Evolutionary conservation across 495 filamentous ascomycete genomes (phyloP), one percentile per base, ranked within the genome.

Genomic region (Oidiodendron maius): DNA sequence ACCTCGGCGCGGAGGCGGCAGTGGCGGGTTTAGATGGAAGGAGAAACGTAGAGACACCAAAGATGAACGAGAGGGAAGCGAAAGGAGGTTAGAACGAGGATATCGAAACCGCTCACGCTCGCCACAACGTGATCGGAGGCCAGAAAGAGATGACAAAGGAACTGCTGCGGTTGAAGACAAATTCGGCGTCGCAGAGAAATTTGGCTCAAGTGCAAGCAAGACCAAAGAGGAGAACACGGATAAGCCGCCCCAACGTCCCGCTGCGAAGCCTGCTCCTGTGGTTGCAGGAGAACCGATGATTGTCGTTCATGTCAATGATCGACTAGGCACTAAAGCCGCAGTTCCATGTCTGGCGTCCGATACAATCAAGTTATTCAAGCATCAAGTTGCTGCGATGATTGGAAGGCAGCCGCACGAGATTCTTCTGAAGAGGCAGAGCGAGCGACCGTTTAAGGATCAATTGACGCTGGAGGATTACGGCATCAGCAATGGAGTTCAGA

Each of bases 351-450:
- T 95, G 38, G 79, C 85, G 2, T 83, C 77, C 15, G 90, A 96
- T 65, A 79, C 78, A 21, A 83, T 95, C 50, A 83, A 80, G 51
- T 71, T 89, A 43, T 93, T 96, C 74, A 96, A 96, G 65, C 82
- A 86, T 35, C 81, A 88, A 71, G 89, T 96, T 17, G 89, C 90
- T 3, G 86, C 86, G 44, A 75, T 80, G 30, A 90, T 96, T 51
- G 90, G 90, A 2, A 80, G 90, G 23, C 81, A 90, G 57, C 84
- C 89, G 38, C 86, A 93, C 58, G 88, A 95, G 68, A 95, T 96
- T 48, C 69, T 95, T 61, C 65, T 96, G 48, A 95, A 94, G 75
- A 72, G 90, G 56, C 90, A 96, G 67, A 87, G 89, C 8, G 87
- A 95, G 69, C 63, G 89, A 51, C 90, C 90, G 16, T 95, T 96